Evolutionary conservation across 2,329 filamentous ascomycete genomes (phyloP), one percentile per base, ranked within the genome.

Genomic region (Fusarium concolor): DNA sequence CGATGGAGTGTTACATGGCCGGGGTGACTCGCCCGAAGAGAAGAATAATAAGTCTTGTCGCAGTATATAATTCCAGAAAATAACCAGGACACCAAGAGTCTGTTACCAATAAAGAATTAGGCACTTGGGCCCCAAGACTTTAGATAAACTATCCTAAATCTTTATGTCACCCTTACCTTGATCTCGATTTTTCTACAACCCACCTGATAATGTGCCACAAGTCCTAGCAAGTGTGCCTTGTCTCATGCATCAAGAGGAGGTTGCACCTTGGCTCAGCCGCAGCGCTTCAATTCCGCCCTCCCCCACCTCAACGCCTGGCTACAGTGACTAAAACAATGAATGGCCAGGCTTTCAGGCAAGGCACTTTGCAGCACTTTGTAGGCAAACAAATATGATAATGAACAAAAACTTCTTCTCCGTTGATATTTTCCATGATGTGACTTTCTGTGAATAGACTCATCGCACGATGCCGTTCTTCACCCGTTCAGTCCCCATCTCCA

Each of bases 261-360:
- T n/a, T n/a, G n/a, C n/a, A n/a, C 10, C 26, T 26, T 7, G 9
- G 5, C 11, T 20, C 35, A 60, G 33, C 28, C 45, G 8, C 20
- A 15, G 59, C 56, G 56, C 47, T 47, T 10, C 15, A 55, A 47
- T 62, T 62, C 59, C 59, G 56, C 46, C 33, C 29, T 6, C 26
- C 26, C 56, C 42, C 47, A 35, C 47, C 15, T 28, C 31, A 43
- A 14, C 56, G 56, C 56, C 56, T 43, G 56, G 37, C 24, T 35
- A 43, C 10, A 55, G 47, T 62, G 47, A 18, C n/a, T 9, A 26
- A 29, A 29, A 46, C 35, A 24, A 38, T 37, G 8, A 18, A 15
- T 18, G 24, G 35, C 12, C 17, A 46, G 28, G 14, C 45, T 29
- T 15, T 33, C 14, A n/a, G n/a, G 17, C 35, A 18, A 62, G 35